Evolutionary conservation across 2,329 filamentous ascomycete genomes (phyloP), one percentile per base, ranked within the genome.

Genomic region (Epichloe scottii): DNA sequence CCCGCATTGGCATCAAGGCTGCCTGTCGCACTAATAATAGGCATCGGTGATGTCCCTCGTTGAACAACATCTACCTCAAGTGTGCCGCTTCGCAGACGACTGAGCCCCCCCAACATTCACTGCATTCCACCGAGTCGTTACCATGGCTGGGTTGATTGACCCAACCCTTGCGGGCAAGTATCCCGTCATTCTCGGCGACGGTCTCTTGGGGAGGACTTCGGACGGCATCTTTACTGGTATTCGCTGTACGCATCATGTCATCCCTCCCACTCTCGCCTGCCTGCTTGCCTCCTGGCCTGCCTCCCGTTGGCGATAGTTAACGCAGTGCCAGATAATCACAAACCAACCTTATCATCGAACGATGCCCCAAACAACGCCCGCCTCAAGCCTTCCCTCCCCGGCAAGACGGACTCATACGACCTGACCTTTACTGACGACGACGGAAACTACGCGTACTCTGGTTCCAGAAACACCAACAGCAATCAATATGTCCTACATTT

Each of bases 401-500:
- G 68, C 55, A 74, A 73, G 56, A 74, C 74, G 46, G 66, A 69
- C 51, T 73, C 76, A n/a, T 80, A 77, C 63, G 76, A 81, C 54
- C 68, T 82, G 46, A 68, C 71, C 43, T 79, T 76, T 56, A 69
- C 68, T 51, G 77, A 81, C 54, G 71, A 74, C 49, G 73, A 73
- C 54, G 73, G 73, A 50, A 76, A 76, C 50, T 83, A 84, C 60
- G 70, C 75, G 33, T 84, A 81, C 62, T 73, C 76, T 43, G 82
- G 84, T 53, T 74, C 73, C 2, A 74, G 81, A 49, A 75, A 74
- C 50, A 75, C 72, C 23, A 74, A 75, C 53, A 72, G 77, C 51
- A 72, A 70, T 51, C 75, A 82, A 62, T 83, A 79, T 60, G 77
- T 83, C 38, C 76, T 95, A 48, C 78, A 91, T 52, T 93, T 91